Base-by-base conservation (phyloP, 805 yeast genomes). In the Sporopachydermia quercuum region DNA sequence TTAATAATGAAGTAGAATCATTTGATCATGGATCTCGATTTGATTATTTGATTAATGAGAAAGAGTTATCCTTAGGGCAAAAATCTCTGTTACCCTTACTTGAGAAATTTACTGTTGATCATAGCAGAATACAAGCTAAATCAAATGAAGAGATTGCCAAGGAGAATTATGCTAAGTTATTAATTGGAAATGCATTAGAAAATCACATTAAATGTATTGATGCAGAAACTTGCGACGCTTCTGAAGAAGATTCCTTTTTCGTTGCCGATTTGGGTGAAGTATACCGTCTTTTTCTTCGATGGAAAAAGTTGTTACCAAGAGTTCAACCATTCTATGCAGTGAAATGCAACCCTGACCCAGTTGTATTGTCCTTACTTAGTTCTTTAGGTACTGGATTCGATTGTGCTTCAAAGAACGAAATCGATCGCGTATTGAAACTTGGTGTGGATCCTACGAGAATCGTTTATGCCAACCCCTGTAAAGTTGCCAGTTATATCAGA, bases 391-490 rank as follows among this genome's bases (percentile, higher is more conserved):
- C 76, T 40, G 78, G 79, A 42, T 89, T 89, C 53, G 98, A 89
- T 57, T 89, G 98, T 62, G 97, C 97, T 3, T 83, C 95, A 16
- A 75, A 78, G 52, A 69, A 69, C 46, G 98, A 89, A 61, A 84
- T 89, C 51, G 78, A 77, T 40, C 61, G 63, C 36, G 70, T 84
- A 39, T 62, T 84, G 45, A 52, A 59, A 15, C 53, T 78, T 43
- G 89, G 89, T 4, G 73, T 79, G 38, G 62, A 62, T 45, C 71
- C 93, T 5, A 56, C 65, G 8, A 66, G 81, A 46, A 80, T 89
- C 51, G 71, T 91, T 41, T 89, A 84, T 58, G 96, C 97, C 13
- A 85, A 89, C 52, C 96, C 98, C 8, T 83, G 96, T 60, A 89
- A 89, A 61, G 76, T 87, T n/a, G 70, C 74, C 38, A 80, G 94